Evolutionary conservation across 495 filamentous ascomycete genomes (phyloP).

Genomic region (Penicillium canescens): DNA sequence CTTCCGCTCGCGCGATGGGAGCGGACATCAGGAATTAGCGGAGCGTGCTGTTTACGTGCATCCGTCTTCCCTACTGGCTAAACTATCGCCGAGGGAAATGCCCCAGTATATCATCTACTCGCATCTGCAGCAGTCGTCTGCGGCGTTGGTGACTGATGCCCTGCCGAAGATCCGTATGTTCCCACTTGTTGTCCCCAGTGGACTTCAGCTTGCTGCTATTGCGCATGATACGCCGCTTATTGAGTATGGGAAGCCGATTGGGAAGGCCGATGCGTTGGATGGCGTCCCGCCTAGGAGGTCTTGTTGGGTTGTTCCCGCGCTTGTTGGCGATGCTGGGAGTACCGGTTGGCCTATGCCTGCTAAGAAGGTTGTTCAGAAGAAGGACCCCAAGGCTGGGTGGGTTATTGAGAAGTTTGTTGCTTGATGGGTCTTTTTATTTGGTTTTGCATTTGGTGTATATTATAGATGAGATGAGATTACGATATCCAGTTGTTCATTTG

Average conservation of each 20-base stretch:
- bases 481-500: conserved; percentile 24
- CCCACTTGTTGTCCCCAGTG: conserved; percentile 75
- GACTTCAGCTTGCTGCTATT: conserved; percentile 72
- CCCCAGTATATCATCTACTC: conserved; percentile 88
- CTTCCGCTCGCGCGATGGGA: conserved; percentile 62
- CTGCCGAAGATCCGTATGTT: conserved; percentile 85
- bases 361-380: conserved; percentile 78
- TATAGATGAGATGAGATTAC: conserved; percentile 27
- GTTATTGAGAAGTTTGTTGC: conserved; percentile 63
- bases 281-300: conserved; percentile 59
- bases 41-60: conserved; percentile 79
- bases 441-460: conserved; percentile 9
- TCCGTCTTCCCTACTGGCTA: conserved; percentile 76
- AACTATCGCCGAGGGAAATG: conserved; percentile 66
- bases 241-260: conserved; percentile 84
- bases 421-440: conserved; percentile 11
- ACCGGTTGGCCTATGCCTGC: conserved; percentile 84
- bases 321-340: conserved; percentile 64
- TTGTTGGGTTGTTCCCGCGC: conserved; percentile 78
- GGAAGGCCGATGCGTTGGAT: conserved; percentile 66
- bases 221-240: conserved; percentile 85
- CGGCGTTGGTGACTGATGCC: conserved; percentile 46
- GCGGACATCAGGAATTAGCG: conserved; percentile 39
- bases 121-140: conserved; percentile 71
- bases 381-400: conserved; percentile 72